A percentile compares a stretch with the other conserved stretches of the same genome.
phyloP scores from a whole-genome alignment of 31 red algal genomes.

The Bonnemaisonia californica region DNA sequence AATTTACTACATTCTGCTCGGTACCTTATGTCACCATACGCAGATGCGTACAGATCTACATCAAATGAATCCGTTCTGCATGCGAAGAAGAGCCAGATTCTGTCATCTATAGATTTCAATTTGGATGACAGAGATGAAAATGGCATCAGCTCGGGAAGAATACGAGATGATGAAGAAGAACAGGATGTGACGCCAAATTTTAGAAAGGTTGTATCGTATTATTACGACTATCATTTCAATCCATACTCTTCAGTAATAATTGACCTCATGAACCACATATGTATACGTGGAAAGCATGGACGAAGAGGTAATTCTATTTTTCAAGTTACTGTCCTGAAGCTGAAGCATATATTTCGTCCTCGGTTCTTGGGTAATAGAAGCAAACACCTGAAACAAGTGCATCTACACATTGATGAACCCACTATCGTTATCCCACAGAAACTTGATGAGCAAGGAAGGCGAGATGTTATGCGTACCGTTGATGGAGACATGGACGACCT shows the following conservation, averaged over 20 bases:
- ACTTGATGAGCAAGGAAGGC: background rate
- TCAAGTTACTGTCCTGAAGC: background rate
- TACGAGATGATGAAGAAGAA: background rate
- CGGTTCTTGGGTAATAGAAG: background rate
- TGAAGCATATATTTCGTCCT: background rate
- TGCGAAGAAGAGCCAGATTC: slow-evolving; percentile 14
- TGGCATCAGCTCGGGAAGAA: no score
- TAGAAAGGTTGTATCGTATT: background rate
- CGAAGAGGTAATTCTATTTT: slow-evolving; percentile 7
- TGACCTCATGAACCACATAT: slow-evolving; percentile 15
- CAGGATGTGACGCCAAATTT: background rate
- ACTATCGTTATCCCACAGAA: slow-evolving; percentile 6
- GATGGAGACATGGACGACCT: no score
- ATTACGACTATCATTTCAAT: background rate
- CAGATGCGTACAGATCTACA: slow-evolving; percentile 3
- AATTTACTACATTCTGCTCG: background rate
- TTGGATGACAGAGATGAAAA: no score
- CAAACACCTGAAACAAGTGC: background rate
- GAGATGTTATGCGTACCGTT: background rate
- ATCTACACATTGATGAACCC: slow-evolving; percentile 27
- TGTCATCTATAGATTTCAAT: background rate
- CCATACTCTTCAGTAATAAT: background rate
- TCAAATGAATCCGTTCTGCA: background rate
- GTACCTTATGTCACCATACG: slow-evolving; percentile 9
- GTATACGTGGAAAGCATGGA: background rate